Evolutionary conservation across 2,329 filamentous ascomycete genomes (phyloP).

Genomic region (Aschersonia sp.): DNA sequence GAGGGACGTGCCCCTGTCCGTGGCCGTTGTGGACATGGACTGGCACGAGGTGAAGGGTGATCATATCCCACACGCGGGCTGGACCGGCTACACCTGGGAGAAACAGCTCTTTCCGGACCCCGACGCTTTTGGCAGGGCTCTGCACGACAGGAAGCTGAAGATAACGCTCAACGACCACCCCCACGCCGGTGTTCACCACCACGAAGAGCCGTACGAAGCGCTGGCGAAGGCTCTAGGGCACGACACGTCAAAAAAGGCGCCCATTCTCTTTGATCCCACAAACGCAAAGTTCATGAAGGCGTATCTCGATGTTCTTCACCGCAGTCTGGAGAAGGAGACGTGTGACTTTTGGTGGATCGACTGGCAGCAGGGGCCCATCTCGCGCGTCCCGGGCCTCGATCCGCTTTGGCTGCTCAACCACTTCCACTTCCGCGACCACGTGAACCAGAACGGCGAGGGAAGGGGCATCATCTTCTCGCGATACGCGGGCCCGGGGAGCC

Average conservation of each 20-base stretch:
- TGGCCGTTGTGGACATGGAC: constrained; percentile 51
- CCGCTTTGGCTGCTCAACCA: constrained; percentile 52
- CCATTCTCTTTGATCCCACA: constrained; percentile 41
- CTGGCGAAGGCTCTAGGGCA: constrained; percentile 37
- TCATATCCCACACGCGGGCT: constrained; percentile 28
- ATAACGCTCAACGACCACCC: constrained; percentile 48
- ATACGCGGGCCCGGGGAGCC: constrained; percentile 46
- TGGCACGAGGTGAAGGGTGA: constrained; percentile 43
- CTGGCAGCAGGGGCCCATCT: constrained; percentile 47
- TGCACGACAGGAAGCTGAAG: constrained; percentile 37
- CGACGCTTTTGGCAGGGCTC: constrained; percentile 29
- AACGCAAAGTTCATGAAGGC: constrained; percentile 39
- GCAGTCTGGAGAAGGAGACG: constrained; percentile 37
- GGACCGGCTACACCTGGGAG: constrained; percentile 3
- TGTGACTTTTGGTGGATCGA: constrained; percentile 55
- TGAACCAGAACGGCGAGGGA: constrained; percentile 16
- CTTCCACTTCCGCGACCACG: constrained; percentile 43
- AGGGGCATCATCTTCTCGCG: constrained; percentile 42
- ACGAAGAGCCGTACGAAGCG: constrained; percentile 40
- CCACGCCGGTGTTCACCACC: constrained; percentile 36
- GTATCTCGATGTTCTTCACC: constrained; percentile 41
- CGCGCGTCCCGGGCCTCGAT: constrained; percentile 41
- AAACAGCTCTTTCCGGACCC: constrained; percentile 40
- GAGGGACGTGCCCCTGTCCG: constrained; percentile 38
- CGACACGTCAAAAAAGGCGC: constrained; percentile 31